phyloP scores from a whole-genome alignment of 2,329 filamentous ascomycete genomes.

The Paraphaeosphaeria minitans region DNA sequence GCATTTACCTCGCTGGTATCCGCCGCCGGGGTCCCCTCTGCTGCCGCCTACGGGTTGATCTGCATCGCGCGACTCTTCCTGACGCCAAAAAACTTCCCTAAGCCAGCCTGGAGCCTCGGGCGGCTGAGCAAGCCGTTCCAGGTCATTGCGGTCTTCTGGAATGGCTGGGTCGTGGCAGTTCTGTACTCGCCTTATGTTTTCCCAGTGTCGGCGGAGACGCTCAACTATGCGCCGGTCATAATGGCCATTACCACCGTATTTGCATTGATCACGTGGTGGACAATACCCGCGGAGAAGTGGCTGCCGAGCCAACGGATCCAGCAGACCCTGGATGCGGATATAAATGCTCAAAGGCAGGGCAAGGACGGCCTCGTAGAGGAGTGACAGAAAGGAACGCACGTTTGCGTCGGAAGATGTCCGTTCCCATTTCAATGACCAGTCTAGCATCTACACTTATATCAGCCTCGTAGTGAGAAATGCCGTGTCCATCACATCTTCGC shows the following conservation, averaged over 20 bases:
- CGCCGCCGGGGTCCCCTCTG: not conserved
- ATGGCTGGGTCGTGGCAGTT: not conserved
- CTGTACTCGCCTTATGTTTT: not conserved
- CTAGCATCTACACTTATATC: not conserved
- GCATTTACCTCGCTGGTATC: not conserved
- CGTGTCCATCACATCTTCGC: not conserved
- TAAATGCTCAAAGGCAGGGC: not conserved
- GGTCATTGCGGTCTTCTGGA: not conserved
- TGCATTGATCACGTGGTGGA: not conserved
- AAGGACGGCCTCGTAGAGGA: not conserved
- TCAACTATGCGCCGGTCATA: not conserved
- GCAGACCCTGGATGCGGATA: not conserved
- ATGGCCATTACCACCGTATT: not conserved
- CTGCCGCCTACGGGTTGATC: not conserved
- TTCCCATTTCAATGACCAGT: not conserved
- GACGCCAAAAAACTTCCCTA: not conserved
- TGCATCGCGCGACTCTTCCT: not conserved
- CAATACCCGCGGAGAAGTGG: not conserved
- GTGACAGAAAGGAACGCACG: not conserved
- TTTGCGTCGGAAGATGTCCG: not conserved
- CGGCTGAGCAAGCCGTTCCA: not conserved
- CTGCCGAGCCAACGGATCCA: not conserved
- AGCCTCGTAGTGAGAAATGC: not conserved
- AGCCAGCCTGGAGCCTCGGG: not conserved
- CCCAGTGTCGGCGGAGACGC: not conserved